Percentiles rank a stretch among this genome's conserved stretches.
Conservation (phyloP, 345 rosid genomes). For the Populus simonii region DNA sequence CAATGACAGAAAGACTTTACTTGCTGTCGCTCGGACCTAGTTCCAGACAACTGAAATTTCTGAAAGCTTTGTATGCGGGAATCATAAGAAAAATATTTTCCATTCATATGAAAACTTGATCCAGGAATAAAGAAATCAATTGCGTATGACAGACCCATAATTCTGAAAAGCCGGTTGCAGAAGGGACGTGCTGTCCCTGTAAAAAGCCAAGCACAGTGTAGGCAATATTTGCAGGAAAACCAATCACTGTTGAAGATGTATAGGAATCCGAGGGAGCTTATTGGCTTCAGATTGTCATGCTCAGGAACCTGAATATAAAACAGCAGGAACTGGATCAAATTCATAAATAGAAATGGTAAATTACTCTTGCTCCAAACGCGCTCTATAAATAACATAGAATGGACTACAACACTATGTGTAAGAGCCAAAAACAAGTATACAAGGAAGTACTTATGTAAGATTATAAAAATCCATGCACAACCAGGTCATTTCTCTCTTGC, state of each 20-base stretch:
- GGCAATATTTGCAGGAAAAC: neutral
- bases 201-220: neutral
- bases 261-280: neutral
- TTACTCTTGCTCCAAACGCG: slow-evolving; percentile 70
- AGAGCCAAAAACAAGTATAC: neutral
- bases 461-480: neutral
- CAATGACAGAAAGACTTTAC: neutral
- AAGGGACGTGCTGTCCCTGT: neutral
- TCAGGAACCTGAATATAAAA: neutral
- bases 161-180: neutral
- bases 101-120: neutral
- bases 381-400: slow-evolving; percentile 32
- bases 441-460: neutral
- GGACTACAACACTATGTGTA: neutral
- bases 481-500: neutral
- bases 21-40: neutral
- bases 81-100: neutral
- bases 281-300: neutral
- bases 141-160: neutral
- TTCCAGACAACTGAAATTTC: neutral
- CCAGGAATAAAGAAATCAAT: neutral
- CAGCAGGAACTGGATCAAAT: neutral
- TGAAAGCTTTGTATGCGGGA: neutral
- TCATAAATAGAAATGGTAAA: neutral
- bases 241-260: neutral